These are phyloP conservation scores for Cochlearia excelsa DNA, from an alignment of 345 rosid species.

Conservation along the genomic window DNA sequence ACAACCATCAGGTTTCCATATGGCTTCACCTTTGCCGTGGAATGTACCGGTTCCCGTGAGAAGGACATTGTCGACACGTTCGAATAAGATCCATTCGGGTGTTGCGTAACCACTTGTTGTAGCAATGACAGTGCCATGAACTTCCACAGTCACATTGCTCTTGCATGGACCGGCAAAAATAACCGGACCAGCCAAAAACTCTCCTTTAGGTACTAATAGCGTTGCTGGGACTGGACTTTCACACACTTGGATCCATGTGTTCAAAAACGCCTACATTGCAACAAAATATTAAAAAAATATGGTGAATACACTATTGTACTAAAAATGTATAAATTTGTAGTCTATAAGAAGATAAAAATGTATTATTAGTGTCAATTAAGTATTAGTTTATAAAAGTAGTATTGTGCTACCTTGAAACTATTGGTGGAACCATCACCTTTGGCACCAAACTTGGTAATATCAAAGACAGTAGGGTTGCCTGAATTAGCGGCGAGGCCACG, in stretches of 20 bases:
- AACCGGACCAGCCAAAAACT: slow-evolving; percentile 43
- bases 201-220: slow-evolving; percentile 46
- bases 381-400: slow-evolving; percentile 3
- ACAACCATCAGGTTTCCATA: slow-evolving; percentile 51
- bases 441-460: slow-evolving; percentile 47
- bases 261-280: slow-evolving; percentile 42
- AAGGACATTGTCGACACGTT: slow-evolving; percentile 39
- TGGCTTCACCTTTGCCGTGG: slow-evolving; percentile 52
- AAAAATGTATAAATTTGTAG: too few relatives aligned
- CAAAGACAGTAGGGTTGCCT: slow-evolving; percentile 30
- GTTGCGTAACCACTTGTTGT: slow-evolving; percentile 36
- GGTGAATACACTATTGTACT: too few relatives aligned
- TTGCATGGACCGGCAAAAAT: slow-evolving; percentile 63
- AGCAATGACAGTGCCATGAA: slow-evolving; percentile 51
- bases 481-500: slow-evolving; percentile 35
- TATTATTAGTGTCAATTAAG: too few relatives aligned
- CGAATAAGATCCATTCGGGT: slow-evolving; percentile 48
- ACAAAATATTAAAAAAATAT: too few relatives aligned
- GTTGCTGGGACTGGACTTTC: slow-evolving; percentile 42
- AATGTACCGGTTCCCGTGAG: slow-evolving; percentile 59
- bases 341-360: too few relatives aligned
- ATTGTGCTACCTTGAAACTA: slow-evolving; percentile 42
- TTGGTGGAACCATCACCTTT: slow-evolving; percentile 41
- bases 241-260: slow-evolving; percentile 61
- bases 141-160: slow-evolving; percentile 39